These are phyloP conservation scores for Aspergillus sp. DNA, from an alignment of 2,329 filamentous ascomycete genomes.

Conservation along the genomic window DNA sequence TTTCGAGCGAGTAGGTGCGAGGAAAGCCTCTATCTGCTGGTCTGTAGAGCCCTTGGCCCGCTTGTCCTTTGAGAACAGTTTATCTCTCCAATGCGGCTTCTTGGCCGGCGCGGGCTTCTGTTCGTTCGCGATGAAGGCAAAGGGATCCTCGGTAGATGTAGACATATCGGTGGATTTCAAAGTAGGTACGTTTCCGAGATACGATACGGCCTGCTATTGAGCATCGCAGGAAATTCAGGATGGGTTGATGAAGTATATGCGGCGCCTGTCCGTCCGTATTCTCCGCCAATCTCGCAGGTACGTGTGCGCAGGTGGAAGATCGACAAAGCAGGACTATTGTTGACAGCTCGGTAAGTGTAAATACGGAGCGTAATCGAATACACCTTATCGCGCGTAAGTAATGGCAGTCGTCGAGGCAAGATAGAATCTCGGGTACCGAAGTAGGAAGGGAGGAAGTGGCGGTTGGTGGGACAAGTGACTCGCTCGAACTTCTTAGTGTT, in stretches of 20 bases:
- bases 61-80: conserved; percentile 51
- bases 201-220: conserved; percentile 22
- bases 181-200: conserved; percentile 6
- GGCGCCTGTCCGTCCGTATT: conserved; percentile 17
- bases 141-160: conserved; percentile 40
- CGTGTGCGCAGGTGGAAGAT: conserved; percentile 17
- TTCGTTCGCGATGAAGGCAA: conserved; percentile 37
- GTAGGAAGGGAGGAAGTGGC: background rate
- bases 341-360: conserved; percentile 1
- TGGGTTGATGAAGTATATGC: conserved; percentile 13
- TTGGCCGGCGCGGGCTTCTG: conserved; percentile 33
- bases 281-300: conserved; percentile 13
- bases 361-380: background rate
- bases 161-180: conserved; percentile 32
- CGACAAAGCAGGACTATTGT: conserved; percentile 19
- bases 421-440: background rate
- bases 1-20: conserved; percentile 55
- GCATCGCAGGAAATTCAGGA: conserved; percentile 32
- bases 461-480: background rate
- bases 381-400: background rate
- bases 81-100: conserved; percentile 50
- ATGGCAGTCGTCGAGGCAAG: background rate
- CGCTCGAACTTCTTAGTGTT: background rate
- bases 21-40: conserved; percentile 58
- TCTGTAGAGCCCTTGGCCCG: conserved; percentile 40